These are phyloP conservation scores for Thalassia testudinum DNA, from an alignment of 116 monocot species.

Conservation along the genomic window DNA sequence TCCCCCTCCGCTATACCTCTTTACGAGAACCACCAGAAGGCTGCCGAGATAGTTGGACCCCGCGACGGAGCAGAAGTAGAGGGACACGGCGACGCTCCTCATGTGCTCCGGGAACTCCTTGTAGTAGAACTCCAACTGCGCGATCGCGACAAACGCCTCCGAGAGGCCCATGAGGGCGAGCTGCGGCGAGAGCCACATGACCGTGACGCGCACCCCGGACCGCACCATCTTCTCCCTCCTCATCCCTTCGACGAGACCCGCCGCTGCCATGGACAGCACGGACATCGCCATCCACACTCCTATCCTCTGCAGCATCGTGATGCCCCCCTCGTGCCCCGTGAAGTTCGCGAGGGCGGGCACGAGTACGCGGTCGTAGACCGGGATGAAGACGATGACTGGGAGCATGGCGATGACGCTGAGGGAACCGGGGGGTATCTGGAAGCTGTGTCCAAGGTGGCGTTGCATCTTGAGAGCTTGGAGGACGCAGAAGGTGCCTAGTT, in stretches of 20 bases:
- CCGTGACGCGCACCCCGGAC: conserved; percentile 21
- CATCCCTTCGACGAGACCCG: conserved; percentile 12
- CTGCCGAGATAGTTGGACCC: conserved; percentile 34
- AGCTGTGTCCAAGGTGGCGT: conserved; percentile 15
- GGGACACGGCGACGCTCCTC: conserved; percentile 54
- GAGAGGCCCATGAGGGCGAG: conserved; percentile 35
- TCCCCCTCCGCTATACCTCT: conserved; percentile 9
- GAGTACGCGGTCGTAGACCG: conserved; percentile 28
- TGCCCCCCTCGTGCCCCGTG: conserved; percentile 19
- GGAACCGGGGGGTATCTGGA: conserved; percentile 33
- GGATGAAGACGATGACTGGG: conserved; percentile 20
- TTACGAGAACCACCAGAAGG: conserved; percentile 20
- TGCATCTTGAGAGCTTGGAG: conserved; percentile 32
- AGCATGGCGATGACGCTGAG: conserved; percentile 22
- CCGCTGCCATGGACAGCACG: conserved; percentile 4
- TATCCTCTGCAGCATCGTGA: conserved; percentile 42
- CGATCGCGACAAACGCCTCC: conserved; percentile 51
- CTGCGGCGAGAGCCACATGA: conserved; percentile 53
- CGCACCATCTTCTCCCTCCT: conserved; percentile 12
- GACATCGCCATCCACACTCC: conserved; percentile 18
- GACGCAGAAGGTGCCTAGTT: conserved; percentile 35
- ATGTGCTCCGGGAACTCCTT: conserved; percentile 88
- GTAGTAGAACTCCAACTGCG: conserved; percentile 87
- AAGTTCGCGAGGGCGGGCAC: conserved; percentile 17
- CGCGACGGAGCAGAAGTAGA: conserved; percentile 32